Percentiles rank a stretch among this genome's conserved stretches.
These are phyloP conservation scores for Bimuria novae-zelandiae DNA, from an alignment of 2,329 filamentous ascomycete genomes.

Conservation along the genomic window DNA sequence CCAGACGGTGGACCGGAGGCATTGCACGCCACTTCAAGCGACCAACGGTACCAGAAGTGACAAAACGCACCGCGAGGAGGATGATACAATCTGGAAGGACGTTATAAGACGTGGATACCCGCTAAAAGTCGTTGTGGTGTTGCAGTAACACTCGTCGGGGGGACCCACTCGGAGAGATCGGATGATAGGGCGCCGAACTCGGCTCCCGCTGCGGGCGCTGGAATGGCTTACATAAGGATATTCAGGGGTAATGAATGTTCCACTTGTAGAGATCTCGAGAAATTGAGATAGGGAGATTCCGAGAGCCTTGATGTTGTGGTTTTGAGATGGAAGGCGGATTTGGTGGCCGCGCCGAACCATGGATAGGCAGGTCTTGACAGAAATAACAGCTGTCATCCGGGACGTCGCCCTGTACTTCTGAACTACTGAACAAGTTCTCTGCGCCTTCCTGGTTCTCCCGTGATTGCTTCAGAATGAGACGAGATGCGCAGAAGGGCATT, in stretches of 20 bases:
- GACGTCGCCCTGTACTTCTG: background rate
- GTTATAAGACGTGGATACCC: background rate
- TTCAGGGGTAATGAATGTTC: background rate
- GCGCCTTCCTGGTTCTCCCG: background rate
- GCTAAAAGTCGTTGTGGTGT: background rate
- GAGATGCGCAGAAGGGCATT: background rate
- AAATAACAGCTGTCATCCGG: background rate
- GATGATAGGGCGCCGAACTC: background rate
- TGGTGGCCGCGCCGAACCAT: background rate
- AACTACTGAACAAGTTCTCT: background rate
- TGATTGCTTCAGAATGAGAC: too few species aligned
- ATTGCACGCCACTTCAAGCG: background rate
- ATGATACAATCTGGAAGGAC: background rate
- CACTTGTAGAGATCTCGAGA: background rate
- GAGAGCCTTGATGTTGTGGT: background rate
- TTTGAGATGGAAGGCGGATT: background rate
- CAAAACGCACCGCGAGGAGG: background rate
- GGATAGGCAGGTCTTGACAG: background rate
- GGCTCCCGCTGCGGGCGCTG: background rate
- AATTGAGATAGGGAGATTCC: background rate
- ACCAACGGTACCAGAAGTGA: background rate
- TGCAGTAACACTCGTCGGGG: background rate
- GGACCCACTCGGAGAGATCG: background rate
- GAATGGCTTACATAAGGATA: constrained; percentile 3
- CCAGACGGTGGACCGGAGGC: background rate